Evolutionary conservation across 148 eudicot species (phyloP).

Genomic region (Rhododendron molle): DNA sequence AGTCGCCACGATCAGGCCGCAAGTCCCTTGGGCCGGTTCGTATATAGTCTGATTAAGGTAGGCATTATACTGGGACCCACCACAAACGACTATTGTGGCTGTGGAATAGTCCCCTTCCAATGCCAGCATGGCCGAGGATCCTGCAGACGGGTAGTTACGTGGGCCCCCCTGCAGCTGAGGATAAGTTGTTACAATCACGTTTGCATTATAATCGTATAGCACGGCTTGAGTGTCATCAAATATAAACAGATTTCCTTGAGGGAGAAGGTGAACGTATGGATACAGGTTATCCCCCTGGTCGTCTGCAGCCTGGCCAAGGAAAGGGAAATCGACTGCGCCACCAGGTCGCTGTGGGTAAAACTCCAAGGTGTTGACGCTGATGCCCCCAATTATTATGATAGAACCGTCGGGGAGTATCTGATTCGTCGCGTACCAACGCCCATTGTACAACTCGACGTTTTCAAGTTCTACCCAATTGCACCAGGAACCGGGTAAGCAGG

Average conservation of each 20-base stretch:
- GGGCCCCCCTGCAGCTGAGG: slow-evolving; percentile 37
- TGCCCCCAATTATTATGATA: slow-evolving; percentile 70
- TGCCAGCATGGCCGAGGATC: neutral
- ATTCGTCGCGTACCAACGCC: slow-evolving; percentile 14
- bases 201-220: slow-evolving; percentile 44
- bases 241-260: slow-evolving; percentile 56
- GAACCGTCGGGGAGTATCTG: slow-evolving; percentile 80
- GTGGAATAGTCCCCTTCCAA: neutral
- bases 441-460: slow-evolving; percentile 39
- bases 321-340: slow-evolving; percentile 53
- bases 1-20: slow-evolving; percentile 27
- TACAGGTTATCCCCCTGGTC: slow-evolving; percentile 77
- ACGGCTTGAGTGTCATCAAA: slow-evolving; percentile 75
- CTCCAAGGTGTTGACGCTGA: slow-evolving; percentile 41
- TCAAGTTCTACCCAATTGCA: slow-evolving; percentile 83
- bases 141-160: neutral
- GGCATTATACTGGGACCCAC: neutral
- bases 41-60: no score
- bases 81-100: neutral
- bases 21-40: neutral
- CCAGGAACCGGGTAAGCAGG: slow-evolving; percentile 34
- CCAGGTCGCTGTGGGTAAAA: slow-evolving; percentile 51
- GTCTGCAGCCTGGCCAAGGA: slow-evolving; percentile 51
- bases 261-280: slow-evolving; percentile 82
- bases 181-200: slow-evolving; percentile 30